These are phyloP conservation scores for Haematococcus sp. DNA, from an alignment of 139 green algal species.

Conservation along the genomic window DNA sequence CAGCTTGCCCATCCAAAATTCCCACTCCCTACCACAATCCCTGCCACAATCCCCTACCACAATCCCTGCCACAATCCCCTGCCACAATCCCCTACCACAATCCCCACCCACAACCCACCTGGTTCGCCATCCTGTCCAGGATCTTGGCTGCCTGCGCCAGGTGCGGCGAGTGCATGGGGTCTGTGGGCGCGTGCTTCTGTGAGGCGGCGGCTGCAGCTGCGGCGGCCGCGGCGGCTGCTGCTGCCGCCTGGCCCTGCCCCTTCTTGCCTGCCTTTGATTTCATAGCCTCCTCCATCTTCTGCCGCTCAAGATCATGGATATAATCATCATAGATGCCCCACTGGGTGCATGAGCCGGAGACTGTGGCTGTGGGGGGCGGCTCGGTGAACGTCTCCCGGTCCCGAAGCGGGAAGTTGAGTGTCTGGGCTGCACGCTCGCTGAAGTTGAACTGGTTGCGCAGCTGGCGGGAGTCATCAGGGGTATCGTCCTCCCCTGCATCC, in stretches of 20 bases:
- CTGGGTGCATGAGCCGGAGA: conserved; percentile 69
- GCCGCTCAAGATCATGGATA: conserved; percentile 74
- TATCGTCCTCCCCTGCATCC: conserved; percentile 29
- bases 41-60: too few relatives aligned
- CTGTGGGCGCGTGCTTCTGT: not conserved
- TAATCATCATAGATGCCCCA: conserved; percentile 95
- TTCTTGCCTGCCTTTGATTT: conserved; percentile 55
- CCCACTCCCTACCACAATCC: too few relatives aligned
- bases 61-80: too few relatives aligned
- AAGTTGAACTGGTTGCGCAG: conserved; percentile 95
- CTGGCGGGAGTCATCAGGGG: conserved; percentile 63
- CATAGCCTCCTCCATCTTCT: conserved; percentile 63
- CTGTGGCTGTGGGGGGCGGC: conserved; percentile 61
- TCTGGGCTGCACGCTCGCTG: conserved; percentile 78
- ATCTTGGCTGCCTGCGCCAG: conserved; percentile 38
- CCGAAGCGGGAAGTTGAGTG: conserved; percentile 47
- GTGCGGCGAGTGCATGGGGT: conserved; percentile 1
- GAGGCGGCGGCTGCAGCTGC: conserved; percentile 5
- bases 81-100: too few relatives aligned
- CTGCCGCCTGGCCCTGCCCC: not conserved
- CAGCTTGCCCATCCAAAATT: too few relatives aligned
- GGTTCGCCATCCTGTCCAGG: conserved; percentile 86
- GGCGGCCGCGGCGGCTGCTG: not conserved
- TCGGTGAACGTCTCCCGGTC: conserved; percentile 78
- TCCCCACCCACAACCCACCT: not conserved